Conservation (phyloP, 176 grass and related monocot genomes). For the Musa acuminata region DNA sequence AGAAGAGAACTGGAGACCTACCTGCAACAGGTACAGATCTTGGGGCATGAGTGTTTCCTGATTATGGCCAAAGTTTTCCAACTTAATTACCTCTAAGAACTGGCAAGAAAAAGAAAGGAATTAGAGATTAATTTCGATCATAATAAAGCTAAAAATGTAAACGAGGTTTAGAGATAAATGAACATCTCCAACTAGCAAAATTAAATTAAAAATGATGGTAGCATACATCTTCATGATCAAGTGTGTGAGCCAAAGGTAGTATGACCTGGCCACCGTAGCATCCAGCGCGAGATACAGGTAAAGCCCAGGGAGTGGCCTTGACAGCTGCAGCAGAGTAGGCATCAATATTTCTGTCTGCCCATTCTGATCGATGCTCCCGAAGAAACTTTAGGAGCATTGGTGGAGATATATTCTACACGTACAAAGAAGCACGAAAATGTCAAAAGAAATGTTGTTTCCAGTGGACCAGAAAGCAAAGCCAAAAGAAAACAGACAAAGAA, state of each 20-base stretch:
- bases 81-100: conserved; percentile 25
- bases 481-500: background rate
- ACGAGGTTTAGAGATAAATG: background rate
- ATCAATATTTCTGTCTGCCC: conserved; percentile 61
- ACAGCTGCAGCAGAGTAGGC: conserved; percentile 52
- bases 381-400: conserved; percentile 41
- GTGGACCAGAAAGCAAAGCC: background rate
- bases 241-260: conserved; percentile 52
- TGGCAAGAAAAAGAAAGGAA: background rate
- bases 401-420: conserved; percentile 45
- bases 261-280: conserved; percentile 59
- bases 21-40: conserved; percentile 21
- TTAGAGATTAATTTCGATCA: background rate
- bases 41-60: conserved; percentile 12
- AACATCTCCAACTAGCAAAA: background rate
- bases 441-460: conserved; percentile 1
- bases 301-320: conserved; percentile 46
- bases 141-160: background rate
- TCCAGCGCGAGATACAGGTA: conserved; percentile 36
- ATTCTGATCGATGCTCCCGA: conserved; percentile 66
- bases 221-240: conserved; percentile 64
- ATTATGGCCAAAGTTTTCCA: conserved; percentile 6
- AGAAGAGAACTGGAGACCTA: background rate
- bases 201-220: background rate
- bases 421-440: background rate